Conservation (phyloP, 345 rosid species). For the Pugionium dolabratum region DNA sequence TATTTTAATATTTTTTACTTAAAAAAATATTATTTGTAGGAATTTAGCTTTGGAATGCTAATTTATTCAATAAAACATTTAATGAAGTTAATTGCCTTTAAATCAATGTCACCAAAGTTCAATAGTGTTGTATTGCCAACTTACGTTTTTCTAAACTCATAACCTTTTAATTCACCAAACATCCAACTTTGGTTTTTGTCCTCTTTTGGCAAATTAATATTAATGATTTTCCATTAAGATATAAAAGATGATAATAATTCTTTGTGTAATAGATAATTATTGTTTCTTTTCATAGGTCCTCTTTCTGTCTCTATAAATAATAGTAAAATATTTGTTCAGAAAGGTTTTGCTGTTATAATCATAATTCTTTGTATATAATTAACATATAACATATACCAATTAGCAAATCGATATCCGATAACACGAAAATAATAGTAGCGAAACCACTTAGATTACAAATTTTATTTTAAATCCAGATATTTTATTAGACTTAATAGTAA, state of each 20-base stretch:
- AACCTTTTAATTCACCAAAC: constrained; percentile 32
- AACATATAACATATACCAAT: constrained; percentile 12
- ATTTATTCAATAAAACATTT: too few species aligned
- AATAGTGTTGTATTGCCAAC: constrained; percentile 21
- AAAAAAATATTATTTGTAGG: too few species aligned
- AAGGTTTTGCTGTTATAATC: constrained; percentile 13
- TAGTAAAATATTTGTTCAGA: constrained; percentile 7
- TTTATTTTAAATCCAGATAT: too few species aligned
- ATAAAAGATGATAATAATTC: constrained; percentile 2
- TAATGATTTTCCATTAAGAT: constrained; percentile 3
- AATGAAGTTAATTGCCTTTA: neutral
- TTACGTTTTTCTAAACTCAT: constrained; percentile 25
- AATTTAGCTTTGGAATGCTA: too few species aligned
- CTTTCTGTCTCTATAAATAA: constrained; percentile 20
- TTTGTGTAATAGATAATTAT: constrained; percentile 4
- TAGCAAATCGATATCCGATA: too few species aligned
- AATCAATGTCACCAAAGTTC: neutral
- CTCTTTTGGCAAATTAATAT: constrained; percentile 20
- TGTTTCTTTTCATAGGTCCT: constrained; percentile 7
- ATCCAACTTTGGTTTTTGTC: constrained; percentile 28
- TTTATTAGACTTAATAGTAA: too few species aligned
- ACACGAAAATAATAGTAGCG: too few species aligned
- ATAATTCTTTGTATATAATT: neutral
- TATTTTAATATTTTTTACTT: too few species aligned
- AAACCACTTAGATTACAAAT: too few species aligned